phyloP scores from a whole-genome alignment of 2,329 filamentous ascomycete species.

The Apiospora arundinis region DNA sequence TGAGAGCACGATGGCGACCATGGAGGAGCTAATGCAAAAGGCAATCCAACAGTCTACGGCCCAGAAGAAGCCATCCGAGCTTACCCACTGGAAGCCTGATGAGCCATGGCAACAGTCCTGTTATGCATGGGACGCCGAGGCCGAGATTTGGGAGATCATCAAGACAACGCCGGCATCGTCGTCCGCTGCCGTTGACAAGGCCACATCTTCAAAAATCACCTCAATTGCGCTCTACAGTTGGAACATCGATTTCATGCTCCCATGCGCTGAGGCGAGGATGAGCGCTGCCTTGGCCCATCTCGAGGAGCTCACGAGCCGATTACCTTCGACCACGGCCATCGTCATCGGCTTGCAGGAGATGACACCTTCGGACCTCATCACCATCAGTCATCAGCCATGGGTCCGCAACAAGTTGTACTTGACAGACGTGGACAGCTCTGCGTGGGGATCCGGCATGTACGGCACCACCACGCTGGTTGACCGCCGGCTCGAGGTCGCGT shows the following conservation, averaged over 20 bases:
- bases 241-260: constrained; percentile 45
- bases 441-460: constrained; percentile 53
- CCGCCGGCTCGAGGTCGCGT: constrained; percentile 44
- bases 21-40: constrained; percentile 35
- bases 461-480: constrained; percentile 60
- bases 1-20: constrained; percentile 18
- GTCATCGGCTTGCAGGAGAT: constrained; percentile 61
- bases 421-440: constrained; percentile 48
- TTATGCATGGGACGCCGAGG: constrained; percentile 31
- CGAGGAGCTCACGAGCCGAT: constrained; percentile 23
- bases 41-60: constrained; percentile 29
- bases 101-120: constrained; percentile 35
- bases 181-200: neutral
- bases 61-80: constrained; percentile 25
- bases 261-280: constrained; percentile 35
- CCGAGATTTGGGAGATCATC: constrained; percentile 30
- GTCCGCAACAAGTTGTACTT: constrained; percentile 51
- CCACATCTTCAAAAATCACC: constrained; percentile 23
- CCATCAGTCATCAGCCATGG: constrained; percentile 51
- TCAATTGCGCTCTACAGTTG: constrained; percentile 37
- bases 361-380: constrained; percentile 48
- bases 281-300: constrained; percentile 35
- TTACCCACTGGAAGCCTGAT: constrained; percentile 35
- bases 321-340: constrained; percentile 34
- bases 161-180: neutral